Evolutionary conservation across 345 rosid species (phyloP).

Genomic region (Murraya paniculata): DNA sequence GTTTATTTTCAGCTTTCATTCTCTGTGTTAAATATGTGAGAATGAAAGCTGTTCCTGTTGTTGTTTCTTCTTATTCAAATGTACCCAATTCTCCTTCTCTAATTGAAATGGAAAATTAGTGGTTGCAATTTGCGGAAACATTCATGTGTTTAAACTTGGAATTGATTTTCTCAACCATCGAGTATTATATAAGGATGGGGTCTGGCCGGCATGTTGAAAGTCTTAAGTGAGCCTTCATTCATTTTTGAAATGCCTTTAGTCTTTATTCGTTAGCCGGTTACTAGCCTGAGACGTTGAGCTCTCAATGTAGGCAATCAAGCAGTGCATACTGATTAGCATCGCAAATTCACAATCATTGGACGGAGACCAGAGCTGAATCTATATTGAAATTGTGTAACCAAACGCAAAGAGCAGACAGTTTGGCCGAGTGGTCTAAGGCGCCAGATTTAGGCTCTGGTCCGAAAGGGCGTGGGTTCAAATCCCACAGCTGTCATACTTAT

Average conservation of each 20-base stretch:
- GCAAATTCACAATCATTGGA: too few relatives aligned
- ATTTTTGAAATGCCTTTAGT: neutral
- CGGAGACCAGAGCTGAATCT: accelerated
- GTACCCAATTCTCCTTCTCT: neutral
- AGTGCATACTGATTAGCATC: too few relatives aligned
- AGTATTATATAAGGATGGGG: neutral
- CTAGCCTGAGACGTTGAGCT: neutral
- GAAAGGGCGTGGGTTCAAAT: slow-evolving; percentile 72
- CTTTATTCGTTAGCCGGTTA: neutral
- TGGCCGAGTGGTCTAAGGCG: slow-evolving; percentile 99
- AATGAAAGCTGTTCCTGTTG: slow-evolving; percentile 12
- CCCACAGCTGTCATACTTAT: slow-evolving; percentile 24
- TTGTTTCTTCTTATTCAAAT: neutral
- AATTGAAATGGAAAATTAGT: slow-evolving; percentile 1
- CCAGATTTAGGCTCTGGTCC: slow-evolving; percentile 99
- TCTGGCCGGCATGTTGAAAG: neutral
- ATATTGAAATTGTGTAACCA: too few relatives aligned
- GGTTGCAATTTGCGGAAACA: neutral
- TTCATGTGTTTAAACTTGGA: neutral
- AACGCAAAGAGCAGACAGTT: slow-evolving; percentile 44
- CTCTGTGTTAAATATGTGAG: slow-evolving; percentile 7
- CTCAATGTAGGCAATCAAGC: neutral
- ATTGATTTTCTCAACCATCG: neutral
- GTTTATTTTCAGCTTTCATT: neutral
- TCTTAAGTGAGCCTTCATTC: too few relatives aligned